Percentiles rank a stretch among this genome's conserved stretches.
These are phyloP conservation scores for Pseudogymnoascus verrucosus DNA, from an alignment of 2,329 filamentous ascomycete genomes.

Conservation along the genomic window DNA sequence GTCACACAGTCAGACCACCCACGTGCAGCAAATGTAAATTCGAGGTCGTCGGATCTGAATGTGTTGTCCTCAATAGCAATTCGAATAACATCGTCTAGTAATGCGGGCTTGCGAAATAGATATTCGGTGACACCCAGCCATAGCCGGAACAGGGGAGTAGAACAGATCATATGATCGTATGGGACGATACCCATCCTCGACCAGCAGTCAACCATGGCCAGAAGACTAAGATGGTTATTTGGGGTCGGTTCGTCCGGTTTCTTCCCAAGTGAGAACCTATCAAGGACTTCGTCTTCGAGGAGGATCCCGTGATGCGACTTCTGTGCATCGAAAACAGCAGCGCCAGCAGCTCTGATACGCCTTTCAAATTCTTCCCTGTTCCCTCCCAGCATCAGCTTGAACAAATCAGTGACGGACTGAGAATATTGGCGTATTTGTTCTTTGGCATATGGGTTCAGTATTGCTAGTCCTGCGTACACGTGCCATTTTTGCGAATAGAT, in stretches of 20 bases:
- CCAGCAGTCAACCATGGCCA: constrained; percentile 99
- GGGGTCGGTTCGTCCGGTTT: constrained; percentile 50
- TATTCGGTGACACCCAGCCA: constrained; percentile 98
- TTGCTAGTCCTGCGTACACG: constrained; percentile 94
- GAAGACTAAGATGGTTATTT: constrained; percentile 87
- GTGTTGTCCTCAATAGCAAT: constrained; percentile 84
- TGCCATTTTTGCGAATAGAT: constrained; percentile 99
- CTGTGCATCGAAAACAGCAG: constrained; percentile 53
- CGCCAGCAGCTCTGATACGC: constrained; percentile 73
- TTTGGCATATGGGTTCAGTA: constrained; percentile 87
- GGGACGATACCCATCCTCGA: constrained; percentile 86
- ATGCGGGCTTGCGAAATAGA: constrained; percentile 72
- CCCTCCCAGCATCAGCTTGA: constrained; percentile 92
- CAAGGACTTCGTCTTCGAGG: constrained; percentile 71
- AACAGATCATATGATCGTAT: constrained; percentile 99
- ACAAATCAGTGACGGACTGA: constrained; percentile 82
- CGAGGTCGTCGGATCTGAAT: constrained; percentile 90
- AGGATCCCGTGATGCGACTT: constrained; percentile 59
- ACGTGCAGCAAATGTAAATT: constrained; percentile 93
- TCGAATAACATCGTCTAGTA: constrained; percentile 77
- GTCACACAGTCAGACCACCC: constrained; percentile 94
- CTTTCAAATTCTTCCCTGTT: constrained; percentile 64
- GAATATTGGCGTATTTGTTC: constrained; percentile 94
- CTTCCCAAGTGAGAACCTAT: constrained; percentile 77
- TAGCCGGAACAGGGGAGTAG: constrained; percentile 90